A percentile compares a stretch with the other conserved stretches of the same genome.
Conservation (phyloP, 1,139 yeast genomes). For the Kurtzmaniella quercitrusa region DNA sequence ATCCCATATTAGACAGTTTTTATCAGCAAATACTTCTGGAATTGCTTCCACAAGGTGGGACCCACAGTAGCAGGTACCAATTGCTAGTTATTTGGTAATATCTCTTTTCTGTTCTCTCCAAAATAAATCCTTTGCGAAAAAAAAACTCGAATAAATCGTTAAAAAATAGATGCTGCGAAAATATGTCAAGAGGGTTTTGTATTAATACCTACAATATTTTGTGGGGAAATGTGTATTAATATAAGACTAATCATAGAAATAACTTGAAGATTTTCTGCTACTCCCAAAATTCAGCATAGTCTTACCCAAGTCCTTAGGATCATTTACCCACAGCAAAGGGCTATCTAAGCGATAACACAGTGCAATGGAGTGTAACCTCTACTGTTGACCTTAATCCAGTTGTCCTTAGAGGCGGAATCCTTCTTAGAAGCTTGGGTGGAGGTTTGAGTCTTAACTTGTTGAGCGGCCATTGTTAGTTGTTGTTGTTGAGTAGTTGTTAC, state of each 20-base stretch:
- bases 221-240: not conserved
- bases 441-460: slow-evolving; percentile 1
- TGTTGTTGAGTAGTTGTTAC: not conserved
- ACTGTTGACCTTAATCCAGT: not conserved
- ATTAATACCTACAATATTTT: not conserved
- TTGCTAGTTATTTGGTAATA: not conserved
- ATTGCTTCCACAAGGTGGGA: not conserved
- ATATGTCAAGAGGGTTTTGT: too few species aligned
- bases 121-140: too few species aligned
- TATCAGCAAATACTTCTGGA: not conserved
- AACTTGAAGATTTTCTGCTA: not conserved
- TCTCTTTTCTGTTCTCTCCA: not conserved
- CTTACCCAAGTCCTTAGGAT: not conserved
- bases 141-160: too few species aligned
- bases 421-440: slow-evolving; percentile 1
- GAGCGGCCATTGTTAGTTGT: slow-evolving; percentile 1
- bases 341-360: not conserved
- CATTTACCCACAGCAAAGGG: not conserved
- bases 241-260: not conserved
- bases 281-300: not conserved
- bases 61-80: not conserved
- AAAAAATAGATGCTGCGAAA: too few species aligned
- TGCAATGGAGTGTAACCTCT: not conserved
- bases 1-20: not conserved
- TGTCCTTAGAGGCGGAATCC: not conserved